These are phyloP conservation scores for Cladophialophora bantiana DNA, from an alignment of 2,329 filamentous ascomycete species.

Conservation along the genomic window DNA sequence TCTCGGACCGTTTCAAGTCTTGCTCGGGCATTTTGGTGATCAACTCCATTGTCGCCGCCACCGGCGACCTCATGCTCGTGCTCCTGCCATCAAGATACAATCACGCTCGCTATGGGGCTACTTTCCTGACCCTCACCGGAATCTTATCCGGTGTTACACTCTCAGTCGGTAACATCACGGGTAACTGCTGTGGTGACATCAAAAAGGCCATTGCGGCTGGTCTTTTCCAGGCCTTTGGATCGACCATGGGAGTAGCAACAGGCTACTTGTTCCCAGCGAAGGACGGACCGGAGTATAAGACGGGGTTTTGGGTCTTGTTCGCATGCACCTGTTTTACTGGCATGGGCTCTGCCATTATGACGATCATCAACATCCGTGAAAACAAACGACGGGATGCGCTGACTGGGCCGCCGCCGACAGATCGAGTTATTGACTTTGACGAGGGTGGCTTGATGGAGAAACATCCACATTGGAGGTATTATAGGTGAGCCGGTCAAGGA, in stretches of 20 bases:
- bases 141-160: conserved; percentile 29
- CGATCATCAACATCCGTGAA: conserved; percentile 26
- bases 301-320: conserved; percentile 27
- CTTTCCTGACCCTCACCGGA: conserved; percentile 26
- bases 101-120: conserved; percentile 25
- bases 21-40: conserved; percentile 29
- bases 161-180: conserved; percentile 27
- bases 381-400: conserved; percentile 20
- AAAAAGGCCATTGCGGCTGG: conserved; percentile 28
- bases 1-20: conserved; percentile 26
- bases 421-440: conserved; percentile 26
- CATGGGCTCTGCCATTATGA: conserved; percentile 23
- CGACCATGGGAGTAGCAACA: conserved; percentile 29
- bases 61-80: conserved; percentile 25
- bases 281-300: conserved; percentile 26
- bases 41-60: conserved; percentile 27
- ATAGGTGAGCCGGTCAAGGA: conserved; percentile 9
- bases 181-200: conserved; percentile 30
- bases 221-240: conserved; percentile 28
- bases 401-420: conserved; percentile 22
- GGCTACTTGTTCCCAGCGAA: conserved; percentile 25
- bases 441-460: conserved; percentile 31
- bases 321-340: conserved; percentile 26
- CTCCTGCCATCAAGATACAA: conserved; percentile 22
- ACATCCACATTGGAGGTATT: conserved; percentile 31